Evolutionary conservation across 108 stramenopile species (phyloP).

Genomic region (Cyclotella baltica): DNA sequence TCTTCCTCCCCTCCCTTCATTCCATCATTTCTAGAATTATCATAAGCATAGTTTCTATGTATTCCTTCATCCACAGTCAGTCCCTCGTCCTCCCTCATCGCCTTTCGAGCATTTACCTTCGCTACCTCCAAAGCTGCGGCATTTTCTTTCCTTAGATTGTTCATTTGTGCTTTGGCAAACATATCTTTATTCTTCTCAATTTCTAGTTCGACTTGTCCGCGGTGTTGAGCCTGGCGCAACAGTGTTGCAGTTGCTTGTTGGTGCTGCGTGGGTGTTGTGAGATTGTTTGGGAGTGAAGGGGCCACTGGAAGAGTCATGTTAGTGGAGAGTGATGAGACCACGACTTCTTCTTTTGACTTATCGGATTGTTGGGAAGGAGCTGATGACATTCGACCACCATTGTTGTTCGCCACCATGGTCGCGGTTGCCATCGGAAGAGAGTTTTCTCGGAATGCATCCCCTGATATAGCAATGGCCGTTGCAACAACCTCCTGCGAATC

Average conservation of each 20-base stretch:
- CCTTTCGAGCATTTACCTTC: constrained; percentile 14
- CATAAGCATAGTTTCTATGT: constrained; percentile 3
- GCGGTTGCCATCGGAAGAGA: constrained; percentile 6
- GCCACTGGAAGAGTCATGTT: background rate
- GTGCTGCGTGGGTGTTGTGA: background rate
- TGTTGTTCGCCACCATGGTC: background rate
- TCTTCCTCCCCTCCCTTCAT: constrained; percentile 16
- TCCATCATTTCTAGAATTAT: background rate
- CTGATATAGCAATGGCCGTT: constrained; percentile 21
- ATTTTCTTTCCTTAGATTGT: constrained; percentile 1
- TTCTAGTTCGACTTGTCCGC: constrained; percentile 34
- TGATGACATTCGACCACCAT: background rate
- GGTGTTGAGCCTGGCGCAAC: constrained; percentile 30
- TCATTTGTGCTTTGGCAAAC: constrained; percentile 19
- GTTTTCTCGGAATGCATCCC: constrained; percentile 15
- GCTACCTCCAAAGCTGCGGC: constrained; percentile 16
- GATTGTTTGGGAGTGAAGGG: background rate
- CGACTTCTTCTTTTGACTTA: background rate
- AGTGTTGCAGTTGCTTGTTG: constrained; percentile 13
- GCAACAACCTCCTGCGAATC: constrained; percentile 5
- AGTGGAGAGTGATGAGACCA: background rate
- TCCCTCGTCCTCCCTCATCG: constrained; percentile 31
- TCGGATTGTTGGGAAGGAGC: background rate
- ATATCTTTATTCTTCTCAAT: constrained; percentile 26
- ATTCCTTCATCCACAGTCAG: constrained; percentile 37